Conservation (phyloP, 257 asterid species). For the Scutellaria barbata region DNA sequence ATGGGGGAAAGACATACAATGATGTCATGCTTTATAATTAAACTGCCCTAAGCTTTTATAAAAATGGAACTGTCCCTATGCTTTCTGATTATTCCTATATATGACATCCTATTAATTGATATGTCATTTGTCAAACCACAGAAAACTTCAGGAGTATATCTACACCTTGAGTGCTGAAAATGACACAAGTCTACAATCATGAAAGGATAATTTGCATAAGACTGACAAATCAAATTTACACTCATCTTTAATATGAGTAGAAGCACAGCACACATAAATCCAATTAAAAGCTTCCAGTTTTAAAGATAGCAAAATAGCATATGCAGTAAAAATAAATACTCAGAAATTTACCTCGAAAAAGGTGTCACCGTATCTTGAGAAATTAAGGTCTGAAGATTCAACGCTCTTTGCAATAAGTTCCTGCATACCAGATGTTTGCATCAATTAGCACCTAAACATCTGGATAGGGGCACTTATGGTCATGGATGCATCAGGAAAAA, state of each 20-base stretch:
- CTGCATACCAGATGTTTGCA: slow-evolving; percentile 46
- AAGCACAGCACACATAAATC: slow-evolving; percentile 1
- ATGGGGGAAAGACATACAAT: neutral
- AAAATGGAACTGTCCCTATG: neutral
- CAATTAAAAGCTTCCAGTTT: slow-evolving; percentile 3
- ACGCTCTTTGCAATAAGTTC: slow-evolving; percentile 89
- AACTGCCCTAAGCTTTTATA: neutral
- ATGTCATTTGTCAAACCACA: neutral
- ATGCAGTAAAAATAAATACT: neutral
- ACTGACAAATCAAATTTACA: neutral
- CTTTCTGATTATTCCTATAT: neutral
- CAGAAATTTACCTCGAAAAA: slow-evolving; percentile 73
- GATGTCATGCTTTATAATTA: neutral
- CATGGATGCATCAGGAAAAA: slow-evolving; percentile 17
- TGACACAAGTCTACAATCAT: neutral
- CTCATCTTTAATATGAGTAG: neutral
- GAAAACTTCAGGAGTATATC: neutral
- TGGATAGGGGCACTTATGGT: neutral
- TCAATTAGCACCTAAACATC: slow-evolving; percentile 16
- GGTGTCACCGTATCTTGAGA: slow-evolving; percentile 95
- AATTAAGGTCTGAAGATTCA: slow-evolving; percentile 84
- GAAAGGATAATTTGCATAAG: neutral
- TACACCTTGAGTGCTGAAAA: neutral
- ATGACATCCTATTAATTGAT: neutral
- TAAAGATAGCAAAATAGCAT: neutral